phyloP scores from a whole-genome alignment of 352 stramenopile species.

The Pythium aphanidermatum region DNA sequence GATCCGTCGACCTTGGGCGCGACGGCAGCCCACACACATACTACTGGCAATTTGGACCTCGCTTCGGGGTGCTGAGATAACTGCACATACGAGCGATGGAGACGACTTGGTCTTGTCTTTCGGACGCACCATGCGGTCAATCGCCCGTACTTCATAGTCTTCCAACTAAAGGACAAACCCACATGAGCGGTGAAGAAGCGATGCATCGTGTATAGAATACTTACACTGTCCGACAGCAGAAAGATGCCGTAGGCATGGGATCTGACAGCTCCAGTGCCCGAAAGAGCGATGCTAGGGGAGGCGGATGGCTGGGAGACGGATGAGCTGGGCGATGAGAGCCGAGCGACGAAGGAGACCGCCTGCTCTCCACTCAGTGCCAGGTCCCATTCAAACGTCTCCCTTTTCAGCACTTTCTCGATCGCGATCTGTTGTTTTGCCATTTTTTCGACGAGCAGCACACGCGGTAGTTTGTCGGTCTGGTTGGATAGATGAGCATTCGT shows the following conservation, averaged over 20 bases:
- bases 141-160: slow-evolving; percentile 38
- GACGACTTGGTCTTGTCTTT: slow-evolving; percentile 26
- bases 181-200: background rate
- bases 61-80: slow-evolving; percentile 29
- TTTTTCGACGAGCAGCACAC: slow-evolving; percentile 54
- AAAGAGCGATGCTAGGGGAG: slow-evolving; percentile 5
- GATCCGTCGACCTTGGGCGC: slow-evolving; percentile 42
- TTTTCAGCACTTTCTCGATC: slow-evolving; percentile 50
- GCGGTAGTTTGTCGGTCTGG: slow-evolving; percentile 49
- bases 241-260: slow-evolving; percentile 37
- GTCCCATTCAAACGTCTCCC: slow-evolving; percentile 66
- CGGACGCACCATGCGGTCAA: slow-evolving; percentile 42
- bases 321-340: no score
- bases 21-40: slow-evolving; percentile 46
- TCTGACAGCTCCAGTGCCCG: background rate
- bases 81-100: slow-evolving; percentile 37
- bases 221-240: slow-evolving; percentile 47
- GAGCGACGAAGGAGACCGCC: slow-evolving; percentile 40
- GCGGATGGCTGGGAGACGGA: no score
- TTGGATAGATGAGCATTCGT: slow-evolving; percentile 54
- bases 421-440: slow-evolving; percentile 47
- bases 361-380: slow-evolving; percentile 55
- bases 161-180: slow-evolving; percentile 27
- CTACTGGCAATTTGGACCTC: slow-evolving; percentile 39
- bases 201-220: background rate